Percentiles rank a stretch among this genome's conserved stretches.
phyloP scores from a whole-genome alignment of 352 stramenopile species.

The Aphanomyces invadans region DNA sequence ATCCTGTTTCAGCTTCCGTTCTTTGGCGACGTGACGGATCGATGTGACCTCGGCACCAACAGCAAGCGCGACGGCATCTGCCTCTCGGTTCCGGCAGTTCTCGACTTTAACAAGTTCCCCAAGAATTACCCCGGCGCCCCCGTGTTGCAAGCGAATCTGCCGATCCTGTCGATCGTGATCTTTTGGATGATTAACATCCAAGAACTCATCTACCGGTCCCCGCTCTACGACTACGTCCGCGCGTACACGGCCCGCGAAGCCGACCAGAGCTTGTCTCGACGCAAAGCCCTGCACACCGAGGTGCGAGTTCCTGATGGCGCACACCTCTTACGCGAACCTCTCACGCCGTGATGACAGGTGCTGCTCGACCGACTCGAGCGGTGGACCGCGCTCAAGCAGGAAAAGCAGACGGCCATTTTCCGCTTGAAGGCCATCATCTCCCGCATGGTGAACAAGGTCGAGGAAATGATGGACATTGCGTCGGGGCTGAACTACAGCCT shows the following conservation, averaged over 20 bases:
- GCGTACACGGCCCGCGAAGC: constrained; percentile 6
- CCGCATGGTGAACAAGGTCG: constrained; percentile 80
- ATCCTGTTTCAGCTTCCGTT: constrained; percentile 58
- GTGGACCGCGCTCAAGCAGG: constrained; percentile 75
- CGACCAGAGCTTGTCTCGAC: not conserved
- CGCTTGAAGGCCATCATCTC: constrained; percentile 82
- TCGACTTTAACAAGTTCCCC: constrained; percentile 23
- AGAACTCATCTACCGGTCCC: constrained; percentile 23
- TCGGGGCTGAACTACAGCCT: constrained; percentile 77
- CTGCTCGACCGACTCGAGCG: constrained; percentile 38
- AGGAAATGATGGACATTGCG: constrained; percentile 85
- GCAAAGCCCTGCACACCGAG: not conserved
- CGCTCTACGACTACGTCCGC: constrained; percentile 17
- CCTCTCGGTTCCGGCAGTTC: constrained; percentile 9
- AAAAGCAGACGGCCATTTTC: constrained; percentile 73
- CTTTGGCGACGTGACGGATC: constrained; percentile 42
- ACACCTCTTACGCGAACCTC: too few relatives aligned
- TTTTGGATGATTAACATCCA: constrained; percentile 82
- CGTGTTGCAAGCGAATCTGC: not conserved
- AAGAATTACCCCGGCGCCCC: constrained; percentile 13
- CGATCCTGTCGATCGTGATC: constrained; percentile 42
- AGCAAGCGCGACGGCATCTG: not conserved
- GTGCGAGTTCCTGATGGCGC: not conserved
- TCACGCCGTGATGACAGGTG: too few relatives aligned
- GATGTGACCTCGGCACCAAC: constrained; percentile 40